Evolutionary conservation across 1,139 yeast genomes (phyloP).

Genomic region (Saccharomycopsis phalli): DNA sequence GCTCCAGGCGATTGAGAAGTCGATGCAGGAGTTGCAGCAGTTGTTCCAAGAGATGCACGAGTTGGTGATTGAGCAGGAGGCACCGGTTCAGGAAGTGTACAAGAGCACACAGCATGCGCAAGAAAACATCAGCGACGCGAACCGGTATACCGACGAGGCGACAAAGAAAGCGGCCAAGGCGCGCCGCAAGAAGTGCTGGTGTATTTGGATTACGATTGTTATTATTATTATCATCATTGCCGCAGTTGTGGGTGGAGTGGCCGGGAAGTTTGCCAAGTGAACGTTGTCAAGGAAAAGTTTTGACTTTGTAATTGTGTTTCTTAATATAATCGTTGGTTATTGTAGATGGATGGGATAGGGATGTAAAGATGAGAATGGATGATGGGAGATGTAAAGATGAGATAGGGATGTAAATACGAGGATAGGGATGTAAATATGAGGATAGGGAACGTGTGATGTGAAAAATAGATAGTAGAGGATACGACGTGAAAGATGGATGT

Average conservation of each 20-base stretch:
- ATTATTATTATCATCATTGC: constrained; percentile 60
- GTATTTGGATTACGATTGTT: constrained; percentile 56
- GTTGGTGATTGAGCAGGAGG: constrained; percentile 92
- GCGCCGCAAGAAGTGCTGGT: constrained; percentile 87
- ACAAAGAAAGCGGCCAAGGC: constrained; percentile 83
- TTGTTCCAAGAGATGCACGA: constrained; percentile 95
- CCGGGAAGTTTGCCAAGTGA: constrained; percentile 18
- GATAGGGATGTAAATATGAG: no score
- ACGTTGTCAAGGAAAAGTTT: no score
- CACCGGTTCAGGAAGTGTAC: constrained; percentile 74
- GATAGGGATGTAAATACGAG: no score
- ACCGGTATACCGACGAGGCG: constrained; percentile 89
- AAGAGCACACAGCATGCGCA: constrained; percentile 78
- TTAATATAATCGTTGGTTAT: no score
- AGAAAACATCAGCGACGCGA: constrained; percentile 87
- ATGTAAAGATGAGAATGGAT: no score
- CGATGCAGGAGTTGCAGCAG: constrained; percentile 93
- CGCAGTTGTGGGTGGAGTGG: constrained; percentile 41
- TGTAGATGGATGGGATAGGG: no score
- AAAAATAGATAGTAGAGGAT: no score
- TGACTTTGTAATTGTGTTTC: no score
- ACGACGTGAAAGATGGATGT: no score
- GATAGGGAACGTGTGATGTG: no score
- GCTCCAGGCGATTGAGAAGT: constrained; percentile 85
- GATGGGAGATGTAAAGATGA: no score